Evolutionary conservation across 176 grass and related monocot genomes (phyloP), one percentile per base, ranked within the genome.

Genomic region (Pontederia crassipes): DNA sequence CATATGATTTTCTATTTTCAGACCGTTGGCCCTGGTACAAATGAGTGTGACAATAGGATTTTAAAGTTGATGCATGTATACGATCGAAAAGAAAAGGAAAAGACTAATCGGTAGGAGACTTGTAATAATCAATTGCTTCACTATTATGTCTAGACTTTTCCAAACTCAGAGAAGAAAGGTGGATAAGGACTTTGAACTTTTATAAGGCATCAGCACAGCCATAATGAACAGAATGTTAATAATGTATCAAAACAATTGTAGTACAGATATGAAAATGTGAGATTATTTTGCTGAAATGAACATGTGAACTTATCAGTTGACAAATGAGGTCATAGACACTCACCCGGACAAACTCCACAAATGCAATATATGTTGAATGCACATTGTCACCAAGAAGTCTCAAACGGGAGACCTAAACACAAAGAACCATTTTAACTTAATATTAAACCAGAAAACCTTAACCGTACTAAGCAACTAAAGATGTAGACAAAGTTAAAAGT

Each of bases 301-400:
- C 28, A 61, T 15, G 58, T 11, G 70, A 58, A 59, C 46, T 58
- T 11, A 11, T 24, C 11, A 26, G 29, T 61, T 28, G 29, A 45
- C 29, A 1, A 17, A 14, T 47, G 16, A 11, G 47, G 45, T 14
- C 14, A 63, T 48, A 9, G 46, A 47, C 53, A 74, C 80, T 81
- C 75, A 96, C 91, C 55, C 79, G 81, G 82, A 70, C 75, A 82
- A 90, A 95, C 71, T 90, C 91, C 77, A 96, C 86, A 80, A 96
- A 96, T 15, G 86, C 91, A 82, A 96, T 96, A 66, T 83, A 82
- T 26, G 86, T 90, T 49, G 83, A 90, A 63, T 96, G 91, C 57
- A 90, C 74, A 62, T 77, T 87, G 77, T 96, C 91, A 58, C 86
- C 86, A 80, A 96, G 86, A 62, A 96, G 83, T 70, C 91, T 87